Conservation (phyloP, 805 yeast genomes). For the Ogataea neopini region DNA sequence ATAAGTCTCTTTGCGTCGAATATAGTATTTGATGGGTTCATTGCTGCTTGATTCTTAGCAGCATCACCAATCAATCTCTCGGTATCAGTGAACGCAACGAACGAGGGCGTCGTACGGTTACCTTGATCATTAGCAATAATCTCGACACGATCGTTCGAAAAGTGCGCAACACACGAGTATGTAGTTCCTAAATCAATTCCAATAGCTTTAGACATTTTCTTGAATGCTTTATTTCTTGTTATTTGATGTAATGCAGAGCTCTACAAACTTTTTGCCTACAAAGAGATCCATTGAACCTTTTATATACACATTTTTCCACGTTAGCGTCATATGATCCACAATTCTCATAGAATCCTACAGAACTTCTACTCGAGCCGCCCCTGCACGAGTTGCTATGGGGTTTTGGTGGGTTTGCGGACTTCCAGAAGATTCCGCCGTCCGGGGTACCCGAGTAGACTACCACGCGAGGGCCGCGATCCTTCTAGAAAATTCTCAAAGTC, state of each 20-base stretch:
- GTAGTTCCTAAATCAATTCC: conserved; percentile 87
- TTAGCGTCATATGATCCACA: conserved; percentile 6
- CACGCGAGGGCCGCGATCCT: conserved; percentile 1
- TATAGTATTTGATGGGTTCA: conserved; percentile 88
- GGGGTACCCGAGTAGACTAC: conserved; percentile 2
- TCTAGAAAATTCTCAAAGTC: conserved; percentile 18
- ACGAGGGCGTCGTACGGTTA: conserved; percentile 96
- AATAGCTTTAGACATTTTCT: conserved; percentile 43
- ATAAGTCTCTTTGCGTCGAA: conserved; percentile 90
- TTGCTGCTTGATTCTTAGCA: conserved; percentile 95
- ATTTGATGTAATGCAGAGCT: background rate
- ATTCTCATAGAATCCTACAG: conserved; percentile 7
- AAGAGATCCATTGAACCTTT: conserved; percentile 2
- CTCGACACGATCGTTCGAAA: conserved; percentile 87
- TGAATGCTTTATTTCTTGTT: background rate
- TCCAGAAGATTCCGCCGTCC: conserved; percentile 9
- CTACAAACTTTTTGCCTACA: background rate
- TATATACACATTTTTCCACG: conserved; percentile 6
- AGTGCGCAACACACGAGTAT: conserved; percentile 94
- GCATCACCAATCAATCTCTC: conserved; percentile 96
- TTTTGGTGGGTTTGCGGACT: background rate
- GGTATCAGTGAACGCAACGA: conserved; percentile 89
- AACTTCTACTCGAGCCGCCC: conserved; percentile 1
- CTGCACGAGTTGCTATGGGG: conserved; percentile 7
- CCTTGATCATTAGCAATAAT: conserved; percentile 98